phyloP scores from a whole-genome alignment of 169 alveolate species.

The Eimeria necatrix region DNA sequence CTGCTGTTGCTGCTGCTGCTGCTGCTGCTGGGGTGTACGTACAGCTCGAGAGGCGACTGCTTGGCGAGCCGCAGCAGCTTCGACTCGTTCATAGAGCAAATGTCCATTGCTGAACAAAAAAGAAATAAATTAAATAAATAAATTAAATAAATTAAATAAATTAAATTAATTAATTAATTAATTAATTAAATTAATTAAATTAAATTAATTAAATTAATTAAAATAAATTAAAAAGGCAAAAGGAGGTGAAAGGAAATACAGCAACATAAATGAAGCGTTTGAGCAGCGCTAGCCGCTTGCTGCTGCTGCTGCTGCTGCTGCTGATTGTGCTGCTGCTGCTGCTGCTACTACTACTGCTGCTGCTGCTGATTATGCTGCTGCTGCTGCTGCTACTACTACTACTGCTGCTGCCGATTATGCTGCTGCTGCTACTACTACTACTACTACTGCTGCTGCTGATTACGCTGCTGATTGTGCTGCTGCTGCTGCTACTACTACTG shows the following conservation, averaged over 20 bases:
- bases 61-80: slow-evolving; percentile 46
- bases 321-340: too few species aligned
- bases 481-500: too few species aligned
- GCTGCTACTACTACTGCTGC: too few species aligned
- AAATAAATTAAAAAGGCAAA: background rate
- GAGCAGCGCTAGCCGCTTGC: too few species aligned
- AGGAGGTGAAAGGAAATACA: background rate
- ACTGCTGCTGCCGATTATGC: too few species aligned
- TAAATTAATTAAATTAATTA: background rate
- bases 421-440: too few species aligned
- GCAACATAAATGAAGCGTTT: too few species aligned
- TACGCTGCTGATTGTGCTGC: too few species aligned
- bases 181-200: background rate
- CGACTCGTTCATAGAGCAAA: slow-evolving; percentile 60
- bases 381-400: too few species aligned
- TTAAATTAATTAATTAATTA: background rate
- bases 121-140: background rate
- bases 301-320: too few species aligned
- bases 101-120: slow-evolving; percentile 52
- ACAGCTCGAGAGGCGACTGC: slow-evolving; percentile 56
- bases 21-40: background rate
- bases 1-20: background rate
- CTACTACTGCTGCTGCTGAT: too few species aligned
- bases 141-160: background rate
- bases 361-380: too few species aligned